These are phyloP conservation scores for Suillus decipiens DNA, from an alignment of 768 basidiomycete genomes.

Conservation along the genomic window DNA sequence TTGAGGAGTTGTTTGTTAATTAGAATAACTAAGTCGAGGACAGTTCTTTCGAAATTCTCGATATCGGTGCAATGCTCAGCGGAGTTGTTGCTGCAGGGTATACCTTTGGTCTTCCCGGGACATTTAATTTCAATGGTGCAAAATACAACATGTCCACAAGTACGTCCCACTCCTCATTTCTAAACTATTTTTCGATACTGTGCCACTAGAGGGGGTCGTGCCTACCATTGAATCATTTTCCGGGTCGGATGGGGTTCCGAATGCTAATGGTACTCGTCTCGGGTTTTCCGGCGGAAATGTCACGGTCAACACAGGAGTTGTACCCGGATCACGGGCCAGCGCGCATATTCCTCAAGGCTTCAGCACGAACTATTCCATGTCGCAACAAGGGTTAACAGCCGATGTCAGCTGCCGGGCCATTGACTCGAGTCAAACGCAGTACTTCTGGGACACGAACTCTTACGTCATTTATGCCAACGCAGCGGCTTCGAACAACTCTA, in stretches of 20 bases:
- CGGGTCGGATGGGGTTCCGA: constrained; percentile 3
- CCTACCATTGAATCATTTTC: constrained; percentile 6
- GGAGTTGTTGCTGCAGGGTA: constrained; percentile 12
- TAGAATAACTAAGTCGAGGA: not conserved
- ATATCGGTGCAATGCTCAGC: constrained; percentile 11
- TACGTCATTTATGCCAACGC: not conserved
- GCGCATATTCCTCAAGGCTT: not conserved
- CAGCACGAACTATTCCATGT: constrained; percentile 7
- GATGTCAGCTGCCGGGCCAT: constrained; percentile 2
- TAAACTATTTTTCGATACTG: not conserved
- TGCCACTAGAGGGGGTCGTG: constrained; percentile 6
- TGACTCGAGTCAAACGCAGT: constrained; percentile 1
- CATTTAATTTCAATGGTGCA: constrained; percentile 20
- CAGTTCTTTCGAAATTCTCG: constrained; percentile 11
- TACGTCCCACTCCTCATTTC: not conserved
- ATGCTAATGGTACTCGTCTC: not conserved
- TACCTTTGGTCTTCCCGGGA: constrained; percentile 11
- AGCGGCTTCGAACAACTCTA: not conserved
- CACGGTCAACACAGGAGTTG: not conserved
- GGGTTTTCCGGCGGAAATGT: constrained; percentile 9
- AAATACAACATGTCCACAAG: constrained; percentile 18
- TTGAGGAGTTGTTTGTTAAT: not conserved
- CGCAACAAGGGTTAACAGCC: constrained; percentile 11
- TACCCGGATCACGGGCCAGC: not conserved
- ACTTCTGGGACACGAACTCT: not conserved